Conservation (phyloP, 257 asterid species). For the Petunia secreta region DNA sequence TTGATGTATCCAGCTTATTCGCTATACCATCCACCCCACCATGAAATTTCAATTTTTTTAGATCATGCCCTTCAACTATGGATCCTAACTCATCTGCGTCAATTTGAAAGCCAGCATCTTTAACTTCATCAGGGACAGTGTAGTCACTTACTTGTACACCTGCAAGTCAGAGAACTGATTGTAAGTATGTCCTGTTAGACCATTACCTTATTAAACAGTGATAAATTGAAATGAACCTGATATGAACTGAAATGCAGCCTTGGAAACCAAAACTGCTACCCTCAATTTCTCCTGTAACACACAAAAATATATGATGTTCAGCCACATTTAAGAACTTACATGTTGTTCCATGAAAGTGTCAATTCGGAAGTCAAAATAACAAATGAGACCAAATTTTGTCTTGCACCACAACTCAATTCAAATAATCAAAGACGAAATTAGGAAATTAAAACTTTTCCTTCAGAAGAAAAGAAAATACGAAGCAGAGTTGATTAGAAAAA, state of each 20-base stretch:
- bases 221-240: constrained; percentile 51
- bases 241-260: constrained; percentile 79
- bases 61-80: constrained; percentile 74
- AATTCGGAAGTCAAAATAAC: neutral
- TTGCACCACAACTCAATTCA: neutral
- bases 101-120: constrained; percentile 70
- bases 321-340: constrained; percentile 15
- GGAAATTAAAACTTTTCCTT: neutral
- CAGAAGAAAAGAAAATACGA: neutral
- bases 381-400: neutral
- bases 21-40: constrained; percentile 72
- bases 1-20: constrained; percentile 58
- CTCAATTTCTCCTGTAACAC: constrained; percentile 72
- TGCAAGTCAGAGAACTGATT: constrained; percentile 34
- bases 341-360: neutral
- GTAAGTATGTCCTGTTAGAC: neutral
- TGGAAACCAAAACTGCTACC: constrained; percentile 82
- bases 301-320: neutral
- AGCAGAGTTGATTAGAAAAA: neutral
- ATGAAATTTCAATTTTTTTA: constrained; percentile 61
- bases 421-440: neutral
- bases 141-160: constrained; percentile 68
- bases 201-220: constrained; percentile 14
- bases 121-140: constrained; percentile 64
- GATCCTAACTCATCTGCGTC: constrained; percentile 80